Conservation (phyloP, 106 monocot genomes). For the Gastrodia elata region DNA sequence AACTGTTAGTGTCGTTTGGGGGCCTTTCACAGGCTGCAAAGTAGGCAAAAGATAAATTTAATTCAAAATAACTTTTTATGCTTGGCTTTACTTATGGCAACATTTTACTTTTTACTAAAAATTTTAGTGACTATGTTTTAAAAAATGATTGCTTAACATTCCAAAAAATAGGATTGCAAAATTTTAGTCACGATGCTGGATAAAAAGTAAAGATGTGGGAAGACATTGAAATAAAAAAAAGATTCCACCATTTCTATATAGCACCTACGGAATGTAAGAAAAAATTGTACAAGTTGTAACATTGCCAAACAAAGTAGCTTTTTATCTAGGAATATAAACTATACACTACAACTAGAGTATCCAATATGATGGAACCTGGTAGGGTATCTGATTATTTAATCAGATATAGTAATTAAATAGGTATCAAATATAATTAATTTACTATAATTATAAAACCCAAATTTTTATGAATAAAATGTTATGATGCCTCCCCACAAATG, state of each 20-base stretch:
- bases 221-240: background rate
- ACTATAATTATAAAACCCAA: too few species aligned
- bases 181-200: background rate
- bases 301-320: background rate
- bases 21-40: background rate
- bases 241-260: background rate
- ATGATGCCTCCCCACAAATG: too few species aligned
- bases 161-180: background rate
- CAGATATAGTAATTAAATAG: too few species aligned
- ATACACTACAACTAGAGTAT: too few species aligned
- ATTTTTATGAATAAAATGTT: too few species aligned
- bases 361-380: too few species aligned
- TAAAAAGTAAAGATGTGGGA: background rate
- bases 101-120: background rate
- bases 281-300: background rate
- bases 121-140: background rate
- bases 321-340: too few species aligned
- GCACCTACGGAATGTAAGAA: background rate
- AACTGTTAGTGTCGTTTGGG: background rate
- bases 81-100: background rate
- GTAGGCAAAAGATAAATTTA: background rate
- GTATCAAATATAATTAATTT: too few species aligned
- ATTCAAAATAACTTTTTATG: background rate
- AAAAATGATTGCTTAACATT: background rate
- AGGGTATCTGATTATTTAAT: too few species aligned